Conservation (phyloP, 345 rosid species). For the Dipteronia dyeriana region DNA sequence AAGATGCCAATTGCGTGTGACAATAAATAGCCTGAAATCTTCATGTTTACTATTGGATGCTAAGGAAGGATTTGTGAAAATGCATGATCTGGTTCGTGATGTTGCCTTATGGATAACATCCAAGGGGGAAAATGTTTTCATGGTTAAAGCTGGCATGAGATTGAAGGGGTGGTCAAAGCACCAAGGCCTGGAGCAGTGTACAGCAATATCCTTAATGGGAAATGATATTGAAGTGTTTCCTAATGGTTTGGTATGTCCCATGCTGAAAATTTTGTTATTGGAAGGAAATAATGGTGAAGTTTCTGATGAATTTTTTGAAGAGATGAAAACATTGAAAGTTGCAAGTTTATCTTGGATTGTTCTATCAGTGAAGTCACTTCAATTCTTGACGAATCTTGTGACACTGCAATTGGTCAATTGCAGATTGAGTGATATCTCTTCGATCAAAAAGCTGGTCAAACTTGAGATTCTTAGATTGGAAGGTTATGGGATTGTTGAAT, state of each 20-base stretch:
- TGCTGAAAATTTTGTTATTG: conserved; percentile 1
- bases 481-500: background rate
- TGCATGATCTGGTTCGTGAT: conserved; percentile 9
- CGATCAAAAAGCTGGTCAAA: background rate
- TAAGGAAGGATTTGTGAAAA: conserved; percentile 1
- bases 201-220: background rate
- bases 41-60: conserved; percentile 4
- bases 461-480: conserved; percentile 4
- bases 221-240: background rate
- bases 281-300: too few relatives aligned
- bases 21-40: background rate
- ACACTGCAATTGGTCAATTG: background rate
- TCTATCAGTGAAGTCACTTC: background rate
- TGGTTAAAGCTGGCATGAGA: background rate
- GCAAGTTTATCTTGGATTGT: accelerated
- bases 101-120: background rate
- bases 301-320: too few relatives aligned
- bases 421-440: background rate
- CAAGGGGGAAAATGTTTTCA: background rate
- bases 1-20: background rate
- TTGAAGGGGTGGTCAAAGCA: conserved; percentile 14
- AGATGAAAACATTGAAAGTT: too few relatives aligned
- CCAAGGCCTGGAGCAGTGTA: background rate
- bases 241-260: background rate
- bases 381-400: background rate